Evolutionary conservation across 768 basidiomycete genomes (phyloP).

Genomic region (Chalciporus chontae): DNA sequence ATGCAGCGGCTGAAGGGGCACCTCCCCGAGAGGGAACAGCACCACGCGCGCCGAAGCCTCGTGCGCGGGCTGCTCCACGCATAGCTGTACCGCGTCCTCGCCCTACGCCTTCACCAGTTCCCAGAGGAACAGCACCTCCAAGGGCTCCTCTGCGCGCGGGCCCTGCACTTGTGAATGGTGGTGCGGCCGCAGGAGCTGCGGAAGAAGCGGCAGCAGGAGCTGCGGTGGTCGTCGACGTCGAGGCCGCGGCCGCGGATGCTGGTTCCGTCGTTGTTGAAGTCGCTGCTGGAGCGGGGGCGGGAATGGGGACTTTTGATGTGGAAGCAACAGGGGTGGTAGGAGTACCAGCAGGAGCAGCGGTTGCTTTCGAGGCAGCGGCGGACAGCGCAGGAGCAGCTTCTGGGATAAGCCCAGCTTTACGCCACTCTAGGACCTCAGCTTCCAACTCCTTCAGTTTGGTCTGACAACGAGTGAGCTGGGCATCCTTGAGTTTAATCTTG

Average conservation of each 20-base stretch:
- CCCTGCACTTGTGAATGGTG: constrained; percentile 24
- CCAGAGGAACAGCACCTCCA: constrained; percentile 27
- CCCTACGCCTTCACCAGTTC: constrained; percentile 20
- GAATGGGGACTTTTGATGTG: constrained; percentile 11
- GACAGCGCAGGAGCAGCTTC: constrained; percentile 28
- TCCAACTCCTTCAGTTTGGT: constrained; percentile 67
- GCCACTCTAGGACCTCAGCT: constrained; percentile 55
- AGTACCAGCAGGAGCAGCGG: constrained; percentile 20
- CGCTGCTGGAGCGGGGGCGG: background rate
- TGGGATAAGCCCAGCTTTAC: constrained; percentile 47
- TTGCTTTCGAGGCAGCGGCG: constrained; percentile 6
- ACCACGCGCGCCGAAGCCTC: constrained; percentile 29
- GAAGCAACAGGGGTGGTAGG: constrained; percentile 29
- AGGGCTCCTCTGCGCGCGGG: constrained; percentile 33
- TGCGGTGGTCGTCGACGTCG: background rate
- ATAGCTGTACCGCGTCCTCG: constrained; percentile 35
- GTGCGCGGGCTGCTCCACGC: constrained; percentile 34
- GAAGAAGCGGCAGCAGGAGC: constrained; percentile 1
- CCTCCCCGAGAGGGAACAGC: constrained; percentile 16
- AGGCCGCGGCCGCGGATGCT: constrained; percentile 15
- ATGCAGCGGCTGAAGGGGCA: constrained; percentile 25
- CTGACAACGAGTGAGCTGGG: constrained; percentile 59
- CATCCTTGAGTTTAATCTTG: constrained; percentile 69
- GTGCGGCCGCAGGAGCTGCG: constrained; percentile 18
- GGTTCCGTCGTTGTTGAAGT: background rate